A percentile compares a stretch with the other conserved stretches of the same genome.
Conservation (phyloP, 1,284 basidiomycete genomes). For the Malassezia slooffiae region DNA sequence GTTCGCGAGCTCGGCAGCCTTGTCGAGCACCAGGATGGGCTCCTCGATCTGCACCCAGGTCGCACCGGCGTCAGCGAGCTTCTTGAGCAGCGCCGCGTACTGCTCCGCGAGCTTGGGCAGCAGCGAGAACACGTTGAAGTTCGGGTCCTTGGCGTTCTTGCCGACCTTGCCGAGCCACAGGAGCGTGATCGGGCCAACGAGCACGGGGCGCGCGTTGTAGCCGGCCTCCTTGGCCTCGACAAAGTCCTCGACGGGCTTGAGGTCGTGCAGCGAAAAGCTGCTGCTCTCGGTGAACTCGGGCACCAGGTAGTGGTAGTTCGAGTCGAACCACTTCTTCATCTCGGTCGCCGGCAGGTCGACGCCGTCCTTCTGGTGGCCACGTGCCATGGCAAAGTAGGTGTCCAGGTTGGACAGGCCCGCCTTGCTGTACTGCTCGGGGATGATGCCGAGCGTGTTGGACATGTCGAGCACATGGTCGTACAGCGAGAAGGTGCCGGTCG, state of each 20-base stretch:
- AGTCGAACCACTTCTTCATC: conserved; percentile 99
- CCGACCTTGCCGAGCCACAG: conserved; percentile 83
- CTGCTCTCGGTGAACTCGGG: conserved; percentile 86
- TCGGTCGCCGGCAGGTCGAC: conserved; percentile 96
- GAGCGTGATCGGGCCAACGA: conserved; percentile 93
- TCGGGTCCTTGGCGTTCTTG: conserved; percentile 65
- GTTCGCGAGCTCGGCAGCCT: conserved; percentile 65
- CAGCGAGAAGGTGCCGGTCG: conserved; percentile 93
- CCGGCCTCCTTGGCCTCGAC: conserved; percentile 87
- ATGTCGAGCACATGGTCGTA: conserved; percentile 99
- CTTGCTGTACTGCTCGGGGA: conserved; percentile 84
- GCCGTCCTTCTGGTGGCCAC: conserved; percentile 80
- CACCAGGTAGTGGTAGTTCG: conserved; percentile 99
- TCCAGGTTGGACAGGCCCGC: conserved; percentile 81
- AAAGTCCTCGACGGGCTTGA: conserved; percentile 77
- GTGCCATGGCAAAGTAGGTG: conserved; percentile 85
- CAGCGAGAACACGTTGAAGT: conserved; percentile 82
- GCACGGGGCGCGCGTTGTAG: conserved; percentile 81
- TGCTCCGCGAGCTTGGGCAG: conserved; percentile 80
- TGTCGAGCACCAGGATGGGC: conserved; percentile 87
- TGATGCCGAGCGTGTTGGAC: conserved; percentile 89
- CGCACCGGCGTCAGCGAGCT: conserved; percentile 85
- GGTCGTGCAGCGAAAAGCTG: conserved; percentile 93
- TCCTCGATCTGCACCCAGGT: conserved; percentile 95
- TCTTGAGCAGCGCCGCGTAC: conserved; percentile 80